Percentiles rank a stretch among this genome's conserved stretches.
These are phyloP conservation scores for Recurvomyces mirabilis DNA, from an alignment of 495 filamentous ascomycete species.

Conservation along the genomic window DNA sequence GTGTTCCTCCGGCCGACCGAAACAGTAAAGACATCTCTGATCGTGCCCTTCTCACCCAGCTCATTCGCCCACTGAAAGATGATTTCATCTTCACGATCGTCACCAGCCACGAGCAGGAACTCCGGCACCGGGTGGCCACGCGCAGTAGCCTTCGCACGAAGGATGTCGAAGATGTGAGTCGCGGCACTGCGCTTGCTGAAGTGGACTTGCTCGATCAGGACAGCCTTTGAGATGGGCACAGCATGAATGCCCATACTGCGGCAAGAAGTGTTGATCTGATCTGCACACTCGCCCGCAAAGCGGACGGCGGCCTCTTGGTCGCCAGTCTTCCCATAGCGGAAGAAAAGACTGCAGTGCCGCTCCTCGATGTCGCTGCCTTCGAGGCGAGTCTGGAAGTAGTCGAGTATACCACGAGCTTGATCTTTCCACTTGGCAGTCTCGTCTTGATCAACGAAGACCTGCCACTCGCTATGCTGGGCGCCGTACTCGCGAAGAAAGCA, in stretches of 20 bases:
- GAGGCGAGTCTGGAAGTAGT: slow-evolving; percentile 78
- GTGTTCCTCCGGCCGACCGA: slow-evolving; percentile 76
- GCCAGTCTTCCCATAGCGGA: slow-evolving; percentile 75
- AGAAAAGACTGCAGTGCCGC: slow-evolving; percentile 72
- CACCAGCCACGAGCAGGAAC: slow-evolving; percentile 77
- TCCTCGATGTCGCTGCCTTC: slow-evolving; percentile 80
- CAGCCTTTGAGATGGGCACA: slow-evolving; percentile 61
- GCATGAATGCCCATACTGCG: slow-evolving; percentile 72
- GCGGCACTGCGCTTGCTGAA: slow-evolving; percentile 80
- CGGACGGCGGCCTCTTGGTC: slow-evolving; percentile 59
- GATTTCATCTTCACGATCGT: slow-evolving; percentile 83
- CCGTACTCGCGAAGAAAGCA: slow-evolving; percentile 69
- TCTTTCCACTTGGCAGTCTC: slow-evolving; percentile 65
- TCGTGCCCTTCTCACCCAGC: slow-evolving; percentile 36
- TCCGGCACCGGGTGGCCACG: slow-evolving; percentile 24
- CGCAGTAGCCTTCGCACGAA: slow-evolving; percentile 36
- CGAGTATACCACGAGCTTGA: slow-evolving; percentile 60
- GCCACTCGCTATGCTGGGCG: slow-evolving; percentile 48
- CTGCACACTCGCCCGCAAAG: slow-evolving; percentile 75
- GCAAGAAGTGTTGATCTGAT: slow-evolving; percentile 87
- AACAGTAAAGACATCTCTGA: slow-evolving; percentile 67
- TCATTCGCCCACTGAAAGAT: slow-evolving; percentile 89
- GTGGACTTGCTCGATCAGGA: slow-evolving; percentile 68
- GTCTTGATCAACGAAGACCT: slow-evolving; percentile 54
- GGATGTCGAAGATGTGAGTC: slow-evolving; percentile 51